Evolutionary conservation across 306 rosid genomes (phyloP), one percentile per base, ranked within the genome.

Genomic region (Fagus crenata): DNA sequence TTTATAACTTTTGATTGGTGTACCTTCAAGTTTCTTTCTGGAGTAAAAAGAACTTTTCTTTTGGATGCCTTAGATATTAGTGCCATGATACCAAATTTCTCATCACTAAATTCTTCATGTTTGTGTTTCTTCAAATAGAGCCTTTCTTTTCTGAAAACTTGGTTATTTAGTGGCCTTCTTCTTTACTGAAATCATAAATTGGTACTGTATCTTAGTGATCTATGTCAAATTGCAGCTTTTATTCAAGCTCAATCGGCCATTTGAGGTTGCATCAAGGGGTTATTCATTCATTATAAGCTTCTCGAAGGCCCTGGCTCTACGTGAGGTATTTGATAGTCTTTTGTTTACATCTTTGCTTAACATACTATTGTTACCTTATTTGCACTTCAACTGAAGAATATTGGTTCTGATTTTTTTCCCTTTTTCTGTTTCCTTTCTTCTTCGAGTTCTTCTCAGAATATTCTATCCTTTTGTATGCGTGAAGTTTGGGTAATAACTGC

Each of bases 401-500:
- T 80, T 58, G 78, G 53, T 28, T 77, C 64, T 75, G 72, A 65
- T 72, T 33, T 59, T 53, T 53, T 5, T 39, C 59, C 60, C 49
- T 42, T 67, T 69, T 71, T 43, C 67, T 22, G 35, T 41, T 65
- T 81, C 42, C 53, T 77, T 75, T 59, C 7, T 60, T 17, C 36
- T 69, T 53, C 64, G 36, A 74, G 72, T 85, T 92, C 83, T 81
- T 89, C 76, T 67, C 96, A 95, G 99, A 89, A 77, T 82, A 87
- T 84, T 81, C 87, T 92, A 14, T 98, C 99, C 39, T 95, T 91
- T 82, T 95, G 97, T 72, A 88, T 88, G 98, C 97, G 98, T 74
- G 98, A 95, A 89, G 90, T 92, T 73, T 95, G 98, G 99, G 93
- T 89, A 73, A 81, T 90, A 81, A 90, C 97, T 71, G 96, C 98